Conservation (phyloP, 805 yeast genomes). For the Candida patagonica region DNA sequence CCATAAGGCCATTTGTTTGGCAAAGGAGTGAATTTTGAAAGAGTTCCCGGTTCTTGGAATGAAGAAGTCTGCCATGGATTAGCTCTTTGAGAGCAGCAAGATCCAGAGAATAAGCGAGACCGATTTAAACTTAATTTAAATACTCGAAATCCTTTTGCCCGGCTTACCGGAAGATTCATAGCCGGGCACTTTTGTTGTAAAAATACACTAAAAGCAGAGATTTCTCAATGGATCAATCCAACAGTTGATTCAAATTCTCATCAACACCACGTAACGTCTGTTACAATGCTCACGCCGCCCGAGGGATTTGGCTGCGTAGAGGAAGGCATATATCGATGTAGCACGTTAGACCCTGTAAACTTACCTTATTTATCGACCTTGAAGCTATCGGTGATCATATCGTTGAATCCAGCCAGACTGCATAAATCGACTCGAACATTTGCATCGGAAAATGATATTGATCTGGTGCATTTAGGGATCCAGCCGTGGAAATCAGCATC, state of each 20-base stretch:
- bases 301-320: conserved; percentile 89
- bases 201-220: no score
- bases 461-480: conserved; percentile 28
- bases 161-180: no score
- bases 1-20: conserved; percentile 4
- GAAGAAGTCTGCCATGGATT: neutral
- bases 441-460: conserved; percentile 36
- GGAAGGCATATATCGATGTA: conserved; percentile 74
- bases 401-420: conserved; percentile 81
- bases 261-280: no score
- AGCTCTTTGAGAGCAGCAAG: no score
- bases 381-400: conserved; percentile 54
- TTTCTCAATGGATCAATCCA: no score
- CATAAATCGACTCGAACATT: conserved; percentile 60
- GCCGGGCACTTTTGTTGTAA: no score
- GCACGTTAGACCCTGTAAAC: conserved; percentile 59
- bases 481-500: conserved; percentile 32
- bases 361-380: conserved; percentile 72
- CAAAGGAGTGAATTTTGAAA: conserved; percentile 2
- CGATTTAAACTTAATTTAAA: no score
- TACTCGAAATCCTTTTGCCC: no score
- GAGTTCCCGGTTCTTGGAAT: neutral
- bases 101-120: no score
- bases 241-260: no score
- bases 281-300: conserved; percentile 76